Percentiles rank a stretch among this genome's conserved stretches.
Conservation (phyloP, 202 grass and related monocot genomes). For the Setaria italica region DNA sequence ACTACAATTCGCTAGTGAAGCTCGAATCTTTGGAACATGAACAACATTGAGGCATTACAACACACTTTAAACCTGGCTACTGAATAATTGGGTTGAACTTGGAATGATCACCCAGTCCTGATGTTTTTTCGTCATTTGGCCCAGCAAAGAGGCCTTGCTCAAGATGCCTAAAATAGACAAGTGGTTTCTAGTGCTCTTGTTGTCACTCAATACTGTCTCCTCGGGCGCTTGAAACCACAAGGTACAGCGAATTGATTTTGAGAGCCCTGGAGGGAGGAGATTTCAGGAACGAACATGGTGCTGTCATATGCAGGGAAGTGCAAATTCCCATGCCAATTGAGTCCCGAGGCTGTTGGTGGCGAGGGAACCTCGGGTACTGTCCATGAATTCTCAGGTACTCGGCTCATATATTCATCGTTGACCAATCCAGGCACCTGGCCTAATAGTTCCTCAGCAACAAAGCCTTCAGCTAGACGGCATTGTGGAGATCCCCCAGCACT, state of each 20-base stretch:
- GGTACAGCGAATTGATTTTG: slow-evolving; percentile 28
- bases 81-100: slow-evolving; percentile 26
- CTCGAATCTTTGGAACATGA: slow-evolving; percentile 24
- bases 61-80: slow-evolving; percentile 22
- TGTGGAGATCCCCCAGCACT: slow-evolving; percentile 75
- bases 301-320: slow-evolving; percentile 52
- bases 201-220: slow-evolving; percentile 53
- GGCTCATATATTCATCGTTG: slow-evolving; percentile 48
- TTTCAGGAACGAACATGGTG: slow-evolving; percentile 66
- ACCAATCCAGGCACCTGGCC: slow-evolving; percentile 50
- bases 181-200: neutral
- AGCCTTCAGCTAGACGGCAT: slow-evolving; percentile 57
- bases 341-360: slow-evolving; percentile 83
- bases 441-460: slow-evolving; percentile 45
- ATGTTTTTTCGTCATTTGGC: neutral
- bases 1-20: slow-evolving; percentile 16
- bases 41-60: slow-evolving; percentile 37
- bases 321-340: slow-evolving; percentile 76
- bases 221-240: slow-evolving; percentile 43
- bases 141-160: slow-evolving; percentile 3
- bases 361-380: slow-evolving; percentile 77
- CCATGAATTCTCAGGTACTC: slow-evolving; percentile 72
- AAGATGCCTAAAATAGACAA: slow-evolving; percentile 26
- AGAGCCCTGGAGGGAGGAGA: slow-evolving; percentile 41
- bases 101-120: slow-evolving; percentile 17